A percentile compares a stretch with the other conserved stretches of the same genome.
Conservation (phyloP, 2,329 filamentous ascomycete genomes). For the Xylariaceae sp. region DNA sequence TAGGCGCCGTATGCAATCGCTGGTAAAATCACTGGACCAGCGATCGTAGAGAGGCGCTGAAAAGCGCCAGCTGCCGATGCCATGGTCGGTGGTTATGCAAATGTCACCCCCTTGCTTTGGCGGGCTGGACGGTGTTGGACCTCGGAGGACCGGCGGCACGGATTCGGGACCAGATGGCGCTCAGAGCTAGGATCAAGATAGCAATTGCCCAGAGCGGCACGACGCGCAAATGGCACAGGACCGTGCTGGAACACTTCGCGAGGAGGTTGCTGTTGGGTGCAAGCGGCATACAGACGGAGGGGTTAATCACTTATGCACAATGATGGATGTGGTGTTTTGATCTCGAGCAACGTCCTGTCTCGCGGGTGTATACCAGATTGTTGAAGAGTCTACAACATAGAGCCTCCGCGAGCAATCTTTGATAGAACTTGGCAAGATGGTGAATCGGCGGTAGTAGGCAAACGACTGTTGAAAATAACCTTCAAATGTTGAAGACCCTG, state of each 20-base stretch:
- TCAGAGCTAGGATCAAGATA: conserved; percentile 34
- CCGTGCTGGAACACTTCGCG: conserved; percentile 40
- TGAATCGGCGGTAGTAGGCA: too few species aligned
- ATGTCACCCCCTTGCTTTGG: not conserved
- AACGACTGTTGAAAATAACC: too few species aligned
- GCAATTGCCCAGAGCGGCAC: conserved; percentile 41
- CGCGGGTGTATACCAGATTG: too few species aligned
- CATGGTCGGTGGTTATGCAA: conserved; percentile 13
- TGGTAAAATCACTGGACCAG: conserved; percentile 40
- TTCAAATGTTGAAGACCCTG: too few species aligned
- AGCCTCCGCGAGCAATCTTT: too few species aligned
- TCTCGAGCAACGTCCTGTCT: too few species aligned
- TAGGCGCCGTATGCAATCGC: conserved; percentile 45
- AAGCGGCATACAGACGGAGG: conserved; percentile 22
- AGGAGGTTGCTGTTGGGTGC: conserved; percentile 26
- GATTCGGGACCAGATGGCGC: conserved; percentile 31
- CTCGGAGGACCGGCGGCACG: conserved; percentile 4
- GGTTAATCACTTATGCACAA: not conserved
- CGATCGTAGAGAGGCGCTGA: conserved; percentile 17
- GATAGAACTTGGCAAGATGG: too few species aligned
- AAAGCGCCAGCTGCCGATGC: conserved; percentile 25
- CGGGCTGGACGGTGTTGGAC: conserved; percentile 3
- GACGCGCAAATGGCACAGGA: conserved; percentile 38
- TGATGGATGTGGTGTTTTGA: too few species aligned
- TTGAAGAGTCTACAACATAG: too few species aligned